Conservation (phyloP, 257 asterid genomes). For the Salvia rosmarinus region DNA sequence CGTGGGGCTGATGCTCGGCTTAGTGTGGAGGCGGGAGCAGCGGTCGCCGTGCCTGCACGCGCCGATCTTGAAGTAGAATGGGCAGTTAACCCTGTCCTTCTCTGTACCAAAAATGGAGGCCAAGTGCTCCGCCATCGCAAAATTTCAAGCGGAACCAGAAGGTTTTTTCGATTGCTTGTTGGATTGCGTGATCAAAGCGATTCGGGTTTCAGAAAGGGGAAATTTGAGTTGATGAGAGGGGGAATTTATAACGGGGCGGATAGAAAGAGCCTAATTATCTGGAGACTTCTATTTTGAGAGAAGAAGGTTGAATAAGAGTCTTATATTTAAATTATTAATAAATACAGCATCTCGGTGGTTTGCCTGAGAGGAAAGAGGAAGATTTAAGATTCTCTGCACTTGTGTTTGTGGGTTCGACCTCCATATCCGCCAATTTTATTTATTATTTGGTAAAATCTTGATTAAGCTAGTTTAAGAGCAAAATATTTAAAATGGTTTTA, state of each 20-base stretch:
- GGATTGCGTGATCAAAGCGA: background rate
- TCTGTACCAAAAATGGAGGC: constrained; percentile 93
- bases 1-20: constrained; percentile 92
- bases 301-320: too few relatives aligned
- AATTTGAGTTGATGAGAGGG: background rate
- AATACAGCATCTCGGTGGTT: too few relatives aligned
- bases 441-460: too few relatives aligned
- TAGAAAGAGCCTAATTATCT: constrained; percentile 31
- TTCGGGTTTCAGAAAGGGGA: constrained; percentile 34
- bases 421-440: too few relatives aligned
- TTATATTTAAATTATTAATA: too few relatives aligned
- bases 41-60: constrained; percentile 98
- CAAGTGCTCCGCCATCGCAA: constrained; percentile 82
- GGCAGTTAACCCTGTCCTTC: constrained; percentile 92
- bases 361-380: too few relatives aligned
- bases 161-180: background rate
- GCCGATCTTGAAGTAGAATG: constrained; percentile 95
- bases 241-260: background rate
- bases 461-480: too few relatives aligned
- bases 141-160: background rate
- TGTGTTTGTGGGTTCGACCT: too few relatives aligned
- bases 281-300: constrained; percentile 32
- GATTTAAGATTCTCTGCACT: too few relatives aligned
- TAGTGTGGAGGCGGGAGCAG: constrained; percentile 91
- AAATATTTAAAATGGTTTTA: too few relatives aligned